A percentile compares a stretch with the other conserved stretches of the same genome.
phyloP scores from a whole-genome alignment of 108 stramenopile species.

The Discostella pseudostelligera region DNA sequence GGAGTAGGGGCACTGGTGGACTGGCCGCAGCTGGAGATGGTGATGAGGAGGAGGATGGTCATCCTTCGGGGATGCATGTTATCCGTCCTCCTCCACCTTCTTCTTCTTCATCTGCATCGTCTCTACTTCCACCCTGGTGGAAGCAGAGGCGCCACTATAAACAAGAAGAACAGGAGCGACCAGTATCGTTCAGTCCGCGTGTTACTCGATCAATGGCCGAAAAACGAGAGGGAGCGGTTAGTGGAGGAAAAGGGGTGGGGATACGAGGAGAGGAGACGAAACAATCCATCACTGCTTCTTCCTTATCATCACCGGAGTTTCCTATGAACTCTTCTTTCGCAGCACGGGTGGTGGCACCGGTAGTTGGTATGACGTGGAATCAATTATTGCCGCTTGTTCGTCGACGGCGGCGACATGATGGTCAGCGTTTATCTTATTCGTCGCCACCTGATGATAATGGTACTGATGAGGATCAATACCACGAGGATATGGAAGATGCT shows the following conservation, averaged over 20 bases:
- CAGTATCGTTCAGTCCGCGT: slow-evolving; percentile 25
- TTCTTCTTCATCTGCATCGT: neutral
- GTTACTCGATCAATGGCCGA: slow-evolving; percentile 43
- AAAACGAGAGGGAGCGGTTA: neutral
- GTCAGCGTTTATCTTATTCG: neutral
- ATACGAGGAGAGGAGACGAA: neutral
- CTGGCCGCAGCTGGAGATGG: neutral
- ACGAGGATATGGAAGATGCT: slow-evolving; percentile 29
- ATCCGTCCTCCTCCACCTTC: neutral
- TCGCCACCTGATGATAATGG: neutral
- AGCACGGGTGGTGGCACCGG: slow-evolving; percentile 3
- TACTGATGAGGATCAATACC: neutral
- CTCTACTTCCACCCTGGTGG: neutral
- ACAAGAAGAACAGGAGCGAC: neutral
- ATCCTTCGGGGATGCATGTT: slow-evolving; percentile 7
- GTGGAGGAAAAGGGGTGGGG: neutral
- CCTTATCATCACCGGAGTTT: neutral
- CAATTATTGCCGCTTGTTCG: slow-evolving; percentile 8
- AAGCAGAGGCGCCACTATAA: neutral
- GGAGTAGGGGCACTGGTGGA: neutral
- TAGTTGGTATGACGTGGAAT: slow-evolving; percentile 43
- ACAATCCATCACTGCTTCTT: neutral
- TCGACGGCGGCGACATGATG: slow-evolving; percentile 10
- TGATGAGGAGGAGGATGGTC: neutral
- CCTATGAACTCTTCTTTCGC: too few species aligned